Base-by-base conservation (phyloP, 805 yeast species). In the Torulaspora franciscae region DNA sequence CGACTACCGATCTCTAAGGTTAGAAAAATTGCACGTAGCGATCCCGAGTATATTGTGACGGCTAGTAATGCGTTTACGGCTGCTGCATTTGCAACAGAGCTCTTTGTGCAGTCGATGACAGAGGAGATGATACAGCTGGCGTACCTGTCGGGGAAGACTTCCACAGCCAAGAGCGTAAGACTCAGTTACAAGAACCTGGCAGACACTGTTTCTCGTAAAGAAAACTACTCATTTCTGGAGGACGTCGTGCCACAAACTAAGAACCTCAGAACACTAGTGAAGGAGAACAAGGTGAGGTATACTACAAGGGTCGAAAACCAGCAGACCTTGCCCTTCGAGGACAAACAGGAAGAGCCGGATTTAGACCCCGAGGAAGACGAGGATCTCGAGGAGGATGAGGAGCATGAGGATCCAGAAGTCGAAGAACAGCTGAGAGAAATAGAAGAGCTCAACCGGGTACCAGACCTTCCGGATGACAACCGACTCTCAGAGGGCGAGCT, bases 41-140 rank as follows among this genome's bases (percentile, higher is more conserved):
- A 58, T 35, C 57, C 57, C 6, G 59, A 57, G 14, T 51, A 54
- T 36, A 44, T 49, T 8, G 30, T 55, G n/a, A 56, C 60, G 6
- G 45, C 59, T 10, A 54, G 58, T 13, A 48, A 52, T 28, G 63
- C 63, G 2, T 48, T 49, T 19, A 55, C 54, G 4, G 60, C 59
- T 3, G 48, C 54, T 6, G 61, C 61, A 4, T 56, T 58, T 37
- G 57, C 61, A 3, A 56, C 61, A 0, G 61, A 58, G 40, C 42
- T 58, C 15, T 58, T 58, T 37, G 50, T 58, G 4, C 59, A 58
- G 39, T 51, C 54, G n/a, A 27, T 58, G 10, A 55, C 56, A 2
- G 63, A 58, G 32, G 60, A 58, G 37, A 54, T 54, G 32, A 32
- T 55, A 29, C 50, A 57, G 1, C 39, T 52, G 28, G 48, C 59